Evolutionary conservation across 2,329 filamentous ascomycete genomes (phyloP), one percentile per base, ranked within the genome.

Genomic region (Pseudogymnoascus pannorum): DNA sequence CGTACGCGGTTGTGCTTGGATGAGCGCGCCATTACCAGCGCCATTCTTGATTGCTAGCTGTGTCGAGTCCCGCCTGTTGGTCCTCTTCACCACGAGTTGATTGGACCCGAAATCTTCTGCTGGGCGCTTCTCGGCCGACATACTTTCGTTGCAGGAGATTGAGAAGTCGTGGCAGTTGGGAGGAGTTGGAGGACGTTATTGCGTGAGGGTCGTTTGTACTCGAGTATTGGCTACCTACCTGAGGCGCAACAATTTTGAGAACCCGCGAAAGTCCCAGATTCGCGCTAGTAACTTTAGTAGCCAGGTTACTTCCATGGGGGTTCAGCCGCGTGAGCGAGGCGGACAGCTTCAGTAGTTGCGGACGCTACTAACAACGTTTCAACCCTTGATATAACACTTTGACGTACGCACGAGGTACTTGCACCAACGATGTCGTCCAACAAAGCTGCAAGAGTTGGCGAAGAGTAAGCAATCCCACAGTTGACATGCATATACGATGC

Each of bases 61-160:
- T 54, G 48, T 54, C 24, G 48, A 65, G 20, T 64, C 69, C 20
- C 79, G 79, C 48, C 85, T 75, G 73, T 94, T 96, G 73, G 93
- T 92, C 73, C 93, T 83, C 79, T 97, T 99, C 64, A 97, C 88
- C 38, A 92, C 85, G 68, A 93, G 82, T 75, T 96, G 90, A 57
- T 87, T 86, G 22, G 86, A 85, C 69, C 87, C 85, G 68, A 93
- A 93, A 64, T 90, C 88, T 68, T 89, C 88, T 64, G 92, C 92
- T 63, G 92, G 89, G 72, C 94, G 86, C 78, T 99, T 97, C 76
- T 96, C 92, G 65, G 89, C 83, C 33, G 92, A 91, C 92, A 96
- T 97, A 63, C 62, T 70, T 62, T 31, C 48, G 9, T 11, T 54
- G 26, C 48, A 31, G n/a, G n/a, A 31, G 26, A 54, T 54, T 54